Evolutionary conservation across 768 basidiomycete genomes (phyloP), one percentile per base, ranked within the genome.

Genomic region (Chalciporus chontae): DNA sequence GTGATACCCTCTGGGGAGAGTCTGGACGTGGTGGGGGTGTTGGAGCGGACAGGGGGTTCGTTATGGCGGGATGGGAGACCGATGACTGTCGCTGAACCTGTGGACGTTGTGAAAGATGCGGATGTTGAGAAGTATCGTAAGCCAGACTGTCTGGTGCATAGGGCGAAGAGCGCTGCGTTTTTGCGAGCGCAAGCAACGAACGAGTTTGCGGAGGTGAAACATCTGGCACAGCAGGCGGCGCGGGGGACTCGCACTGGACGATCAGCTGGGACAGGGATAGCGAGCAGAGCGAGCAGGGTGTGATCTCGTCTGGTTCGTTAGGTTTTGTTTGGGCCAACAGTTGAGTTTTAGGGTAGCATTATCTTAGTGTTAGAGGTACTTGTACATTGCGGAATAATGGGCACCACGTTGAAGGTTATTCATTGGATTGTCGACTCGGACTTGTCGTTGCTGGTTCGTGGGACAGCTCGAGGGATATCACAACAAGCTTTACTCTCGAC

Each of bases 1-100:
- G 78, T 87, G 0, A 92, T 98, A 48, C 79, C 89, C 0, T 78
- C 91, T 0, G 96, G 95, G n/a, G 89, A 96, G 70, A 87, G 83
- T 43, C 64, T 96, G 53, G 80, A 84, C 62, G 94, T 99, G 53
- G 56, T 61, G 9, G 58, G 75, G 36, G 70, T 89, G 11, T 72
- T 98, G 26, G 72, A 71, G 23, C 80, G 78, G 65, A 95, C 92
- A 40, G 80, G 81, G 3, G 90, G 87, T 11, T 81, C 87, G 15
- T 67, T 92, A 10, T 75, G 76, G 73, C 70, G 70, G 14, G 79
- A 84, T 48, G 83, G 84, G 0, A 69, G 70, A 17, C 67, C 77
- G 17, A 88, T 90, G 86, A 52, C 57, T 0, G 59, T 10, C 27
- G 40, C 17, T 1, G 29, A 62, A 23, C 24, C 1, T 8, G 57